Percentiles rank a stretch among this genome's conserved stretches.
phyloP scores from a whole-genome alignment of 1,139 yeast genomes.

The Pichia sp. region DNA sequence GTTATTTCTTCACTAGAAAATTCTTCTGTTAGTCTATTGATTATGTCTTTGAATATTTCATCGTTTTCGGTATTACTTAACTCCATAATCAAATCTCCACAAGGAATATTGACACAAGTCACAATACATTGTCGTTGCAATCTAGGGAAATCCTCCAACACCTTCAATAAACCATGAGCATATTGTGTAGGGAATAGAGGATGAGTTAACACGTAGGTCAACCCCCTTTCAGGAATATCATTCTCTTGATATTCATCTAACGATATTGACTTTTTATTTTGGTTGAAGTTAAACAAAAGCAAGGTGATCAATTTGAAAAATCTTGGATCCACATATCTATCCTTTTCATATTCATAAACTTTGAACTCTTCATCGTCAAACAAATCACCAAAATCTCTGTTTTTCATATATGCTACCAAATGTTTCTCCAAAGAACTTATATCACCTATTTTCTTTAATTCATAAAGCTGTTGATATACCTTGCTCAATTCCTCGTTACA shows the following conservation, averaged over 20 bases:
- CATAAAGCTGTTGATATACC: conserved; percentile 14
- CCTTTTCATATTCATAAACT: conserved; percentile 57
- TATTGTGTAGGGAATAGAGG: conserved; percentile 68
- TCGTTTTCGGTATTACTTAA: conserved; percentile 44
- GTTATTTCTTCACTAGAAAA: conserved; percentile 46
- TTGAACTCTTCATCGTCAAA: conserved; percentile 27
- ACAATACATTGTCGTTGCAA: conserved; percentile 75
- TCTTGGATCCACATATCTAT: conserved; percentile 56
- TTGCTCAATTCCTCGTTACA: conserved; percentile 17
- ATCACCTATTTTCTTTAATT: conserved; percentile 21
- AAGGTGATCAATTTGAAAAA: conserved; percentile 45
- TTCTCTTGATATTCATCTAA: conserved; percentile 18
- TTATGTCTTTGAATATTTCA: conserved; percentile 61
- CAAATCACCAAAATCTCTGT: conserved; percentile 12
- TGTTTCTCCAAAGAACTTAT: conserved; percentile 19
- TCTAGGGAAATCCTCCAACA: conserved; percentile 44
- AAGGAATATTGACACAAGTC: conserved; percentile 63
- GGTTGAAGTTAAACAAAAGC: conserved; percentile 20
- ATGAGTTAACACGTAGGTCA: conserved; percentile 74
- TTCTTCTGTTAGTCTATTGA: conserved; percentile 59
- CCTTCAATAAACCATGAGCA: conserved; percentile 45
- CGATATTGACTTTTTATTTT: conserved; percentile 10
- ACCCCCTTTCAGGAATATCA: conserved; percentile 48
- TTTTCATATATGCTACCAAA: conserved; percentile 23
- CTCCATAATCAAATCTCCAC: conserved; percentile 56